These are phyloP conservation scores for Candida arabinofermentans DNA, from an alignment of 805 yeast genomes.

Conservation along the genomic window DNA sequence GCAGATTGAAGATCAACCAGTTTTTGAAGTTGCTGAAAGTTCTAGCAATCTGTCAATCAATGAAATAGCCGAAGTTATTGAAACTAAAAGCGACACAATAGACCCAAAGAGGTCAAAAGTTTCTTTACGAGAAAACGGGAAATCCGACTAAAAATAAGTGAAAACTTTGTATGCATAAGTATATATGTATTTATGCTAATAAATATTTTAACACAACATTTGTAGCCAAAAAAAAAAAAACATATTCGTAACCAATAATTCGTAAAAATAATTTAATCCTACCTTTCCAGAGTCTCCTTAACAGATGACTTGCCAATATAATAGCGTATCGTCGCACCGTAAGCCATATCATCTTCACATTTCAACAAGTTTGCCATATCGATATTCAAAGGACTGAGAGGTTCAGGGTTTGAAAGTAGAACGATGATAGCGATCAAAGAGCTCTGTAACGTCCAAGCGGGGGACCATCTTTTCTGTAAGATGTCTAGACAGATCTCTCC, in stretches of 20 bases:
- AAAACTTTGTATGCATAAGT: too few relatives aligned
- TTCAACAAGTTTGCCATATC: conserved; percentile 62
- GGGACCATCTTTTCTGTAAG: conserved; percentile 60
- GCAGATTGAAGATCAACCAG: neutral
- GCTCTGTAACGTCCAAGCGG: conserved; percentile 64
- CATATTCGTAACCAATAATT: neutral
- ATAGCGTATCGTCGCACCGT: conserved; percentile 38
- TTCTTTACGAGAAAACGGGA: neutral
- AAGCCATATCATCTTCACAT: conserved; percentile 41
- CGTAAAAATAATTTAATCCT: neutral
- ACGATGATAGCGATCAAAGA: conserved; percentile 54
- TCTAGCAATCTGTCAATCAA: neutral
- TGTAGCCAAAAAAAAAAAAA: neutral
- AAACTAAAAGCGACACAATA: neutral
- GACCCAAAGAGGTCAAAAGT: neutral
- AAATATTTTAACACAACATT: neutral
- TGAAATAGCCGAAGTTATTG: neutral
- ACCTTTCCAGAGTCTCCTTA: conserved; percentile 9
- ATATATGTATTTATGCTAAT: too few relatives aligned
- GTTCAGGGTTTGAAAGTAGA: conserved; percentile 61
- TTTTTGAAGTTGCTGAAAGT: neutral
- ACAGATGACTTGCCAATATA: conserved; percentile 27
- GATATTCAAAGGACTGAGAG: conserved; percentile 66
- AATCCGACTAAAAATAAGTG: neutral
- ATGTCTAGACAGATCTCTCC: conserved; percentile 75